Base-by-base conservation (phyloP, 176 grass and related monocot species). In the Oryza longistaminata region DNA sequence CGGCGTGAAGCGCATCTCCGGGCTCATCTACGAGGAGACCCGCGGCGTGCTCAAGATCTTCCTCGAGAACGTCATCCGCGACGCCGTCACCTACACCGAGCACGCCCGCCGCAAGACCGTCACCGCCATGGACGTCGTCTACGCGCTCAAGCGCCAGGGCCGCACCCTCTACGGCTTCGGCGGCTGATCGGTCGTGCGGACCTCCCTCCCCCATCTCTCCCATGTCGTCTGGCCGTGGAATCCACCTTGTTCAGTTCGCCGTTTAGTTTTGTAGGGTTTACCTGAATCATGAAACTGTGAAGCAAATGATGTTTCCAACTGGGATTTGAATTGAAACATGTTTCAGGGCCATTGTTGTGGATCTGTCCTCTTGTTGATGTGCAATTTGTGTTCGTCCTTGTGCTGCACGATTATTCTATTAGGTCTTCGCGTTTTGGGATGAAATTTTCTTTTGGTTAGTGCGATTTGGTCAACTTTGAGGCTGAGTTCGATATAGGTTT, bases 1-100 rank as follows among this genome's bases (percentile, higher is more conserved):
- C 2, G 89, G 93, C 44, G 93, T 98, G 12, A 98, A 98, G 91
- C 91, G 91, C 84, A 98, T 98, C 82, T 90, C 82, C 0, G 85
- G 95, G 0, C 88, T 98, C 37, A 98, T 95, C 82, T 98, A 98
- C 58, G 94, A 97, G 92, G 92, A 97, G 92, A 97, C 92, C 13
- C 84, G 90, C 19, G 86, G 92, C 31, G 92, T 97, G 4, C 94
- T 97, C 78, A 97, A 97, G 95, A 92, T 97, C 85, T 97, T 97
- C 73, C 91, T 95, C 9, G 91, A 97, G 92, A 97, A 97, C 48
- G 82, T 97, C 55, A 97, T 97, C 82, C 86, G 92, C 35, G 95
- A 97, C 42, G 91, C 85, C 43, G 91, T 97, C 82, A 97, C 92
- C 78, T 97, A 97, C 85, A 97, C 93, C 0, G 87, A 97, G 91